Base-by-base conservation (phyloP, 2,329 filamentous ascomycete species). In the Sclerotinia subarctica region DNA sequence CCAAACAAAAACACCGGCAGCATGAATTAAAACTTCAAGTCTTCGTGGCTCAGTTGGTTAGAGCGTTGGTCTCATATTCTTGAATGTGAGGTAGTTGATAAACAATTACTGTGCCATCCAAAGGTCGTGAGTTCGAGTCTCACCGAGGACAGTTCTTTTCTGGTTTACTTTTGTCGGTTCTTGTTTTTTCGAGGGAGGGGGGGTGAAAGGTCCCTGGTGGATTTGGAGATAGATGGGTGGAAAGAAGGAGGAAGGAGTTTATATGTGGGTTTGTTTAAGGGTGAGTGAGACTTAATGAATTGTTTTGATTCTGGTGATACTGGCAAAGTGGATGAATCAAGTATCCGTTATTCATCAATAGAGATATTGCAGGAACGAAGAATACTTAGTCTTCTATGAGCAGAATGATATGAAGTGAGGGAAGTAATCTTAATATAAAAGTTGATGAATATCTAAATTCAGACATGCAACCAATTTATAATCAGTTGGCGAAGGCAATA, bases 61-160 rank as follows among this genome's bases (percentile, higher is more conserved):
- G 77, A 80, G 78, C 78, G 79, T 79, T 78, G 78, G 78, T 79
- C 78, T 80, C 78, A 79, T 78, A 60, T 60, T 66, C 15, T 3
- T 38, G 2, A 17, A 42, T 42, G n/a, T 67, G 64, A 67, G 24
- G 54, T 51, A 21, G 24, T 26, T 60, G 64, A 21, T 13, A 35
- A 32, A 66, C 64, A 58, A 19, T 38, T 21, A 52, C 32, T 56
- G 26, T 21, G 66, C 54, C 54, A 77, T 78, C 74, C 79, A 80
- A 80, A 80, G 79, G 79, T 80, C 79, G 78, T 78, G 79, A 83
- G 82, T 77, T 84, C 83, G 77, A 80, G 75, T 74, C 79, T 82
- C 77, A 77, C 79, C 76, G 74, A 79, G 78, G 78, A 79, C 78
- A 80, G 35, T 35, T 35, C 1, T 35, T 35, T 6, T n/a, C n/a